phyloP scores from a whole-genome alignment of 257 asterid species.

The Nicotiana tomentosiformis region DNA sequence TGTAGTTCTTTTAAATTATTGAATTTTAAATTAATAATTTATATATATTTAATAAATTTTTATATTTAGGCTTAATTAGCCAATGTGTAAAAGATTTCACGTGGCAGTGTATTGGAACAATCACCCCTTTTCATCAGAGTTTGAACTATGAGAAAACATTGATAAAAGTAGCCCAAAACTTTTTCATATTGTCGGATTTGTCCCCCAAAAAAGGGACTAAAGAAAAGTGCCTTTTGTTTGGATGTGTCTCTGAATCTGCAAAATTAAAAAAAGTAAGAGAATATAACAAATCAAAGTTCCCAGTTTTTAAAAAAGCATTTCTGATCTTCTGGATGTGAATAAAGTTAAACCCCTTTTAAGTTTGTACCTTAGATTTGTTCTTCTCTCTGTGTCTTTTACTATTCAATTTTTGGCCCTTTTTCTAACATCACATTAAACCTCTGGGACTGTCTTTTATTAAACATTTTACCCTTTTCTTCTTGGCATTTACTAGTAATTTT shows the following conservation, averaged over 20 bases:
- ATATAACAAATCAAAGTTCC: conserved; percentile 3
- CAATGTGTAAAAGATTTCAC: conserved; percentile 18
- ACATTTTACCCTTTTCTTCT: conserved; percentile 33
- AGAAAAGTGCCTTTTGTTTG: neutral
- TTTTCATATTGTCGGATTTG: conserved; percentile 28
- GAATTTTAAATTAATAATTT: too few relatives aligned
- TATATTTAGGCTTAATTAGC: neutral
- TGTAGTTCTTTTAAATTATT: too few relatives aligned
- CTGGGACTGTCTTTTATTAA: conserved; percentile 37
- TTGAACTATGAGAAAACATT: conserved; percentile 23
- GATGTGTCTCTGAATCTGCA: neutral
- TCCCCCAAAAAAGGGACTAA: conserved; percentile 1
- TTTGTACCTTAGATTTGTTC: conserved; percentile 65
- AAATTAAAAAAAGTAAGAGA: neutral
- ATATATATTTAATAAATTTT: too few relatives aligned
- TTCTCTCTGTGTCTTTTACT: conserved; percentile 46
- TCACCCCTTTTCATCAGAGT: conserved; percentile 32
- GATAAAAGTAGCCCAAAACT: conserved; percentile 14
- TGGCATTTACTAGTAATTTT: conserved; percentile 15
- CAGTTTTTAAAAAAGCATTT: neutral
- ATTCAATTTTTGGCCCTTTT: conserved; percentile 29
- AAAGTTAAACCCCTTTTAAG: conserved; percentile 29
- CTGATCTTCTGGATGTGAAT: conserved; percentile 30
- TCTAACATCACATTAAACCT: conserved; percentile 25
- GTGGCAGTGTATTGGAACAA: conserved; percentile 33